phyloP scores from a whole-genome alignment of 345 rosid genomes.

The Acer campestre region DNA sequence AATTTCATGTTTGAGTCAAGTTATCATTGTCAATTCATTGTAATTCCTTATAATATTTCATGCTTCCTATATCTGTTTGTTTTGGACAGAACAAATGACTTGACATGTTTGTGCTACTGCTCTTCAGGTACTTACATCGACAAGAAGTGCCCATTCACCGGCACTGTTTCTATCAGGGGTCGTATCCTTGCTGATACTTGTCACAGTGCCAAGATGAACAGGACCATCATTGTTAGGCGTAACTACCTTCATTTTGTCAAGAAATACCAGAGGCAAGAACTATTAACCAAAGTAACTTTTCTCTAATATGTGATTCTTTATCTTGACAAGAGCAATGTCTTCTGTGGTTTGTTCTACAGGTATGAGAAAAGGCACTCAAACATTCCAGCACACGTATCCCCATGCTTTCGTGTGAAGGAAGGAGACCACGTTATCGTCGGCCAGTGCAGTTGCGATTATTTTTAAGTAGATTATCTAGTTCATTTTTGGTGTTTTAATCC shows the following conservation, averaged over 20 bases:
- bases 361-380: conserved; percentile 85
- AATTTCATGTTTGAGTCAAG: neutral
- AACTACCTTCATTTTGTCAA: conserved; percentile 88
- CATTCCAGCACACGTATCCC: conserved; percentile 74
- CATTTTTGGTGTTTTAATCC: neutral
- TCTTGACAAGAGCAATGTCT: neutral
- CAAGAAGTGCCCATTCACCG: conserved; percentile 90
- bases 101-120: neutral
- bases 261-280: conserved; percentile 78
- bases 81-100: neutral
- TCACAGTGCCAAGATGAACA: conserved; percentile 90
- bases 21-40: neutral
- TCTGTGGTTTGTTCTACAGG: conserved; percentile 22
- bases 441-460: conserved; percentile 65
- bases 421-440: conserved; percentile 84
- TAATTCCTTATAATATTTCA: neutral
- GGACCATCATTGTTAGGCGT: conserved; percentile 87
- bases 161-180: conserved; percentile 87
- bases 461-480: neutral
- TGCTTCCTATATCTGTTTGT: neutral
- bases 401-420: conserved; percentile 83
- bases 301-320: neutral
- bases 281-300: neutral
- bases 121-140: conserved; percentile 76
- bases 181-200: conserved; percentile 93